Evolutionary conservation across 1,139 yeast genomes (phyloP), one percentile per base, ranked within the genome.

Genomic region (Taiozyma sp.): DNA sequence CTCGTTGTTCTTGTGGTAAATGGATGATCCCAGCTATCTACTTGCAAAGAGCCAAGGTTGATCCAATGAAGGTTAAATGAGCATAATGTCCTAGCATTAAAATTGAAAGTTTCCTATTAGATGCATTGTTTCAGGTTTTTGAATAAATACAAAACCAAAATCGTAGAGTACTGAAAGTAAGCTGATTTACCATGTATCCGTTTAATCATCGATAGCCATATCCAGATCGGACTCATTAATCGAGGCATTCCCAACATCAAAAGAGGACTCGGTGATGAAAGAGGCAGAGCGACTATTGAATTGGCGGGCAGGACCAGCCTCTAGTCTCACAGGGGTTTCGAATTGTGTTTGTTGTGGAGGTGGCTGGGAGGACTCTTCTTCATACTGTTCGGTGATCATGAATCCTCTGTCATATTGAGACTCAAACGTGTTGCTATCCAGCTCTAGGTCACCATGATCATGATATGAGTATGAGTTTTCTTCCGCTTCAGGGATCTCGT

Each of bases 11-110:
- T 52, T 93, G 99, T 70, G 97, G 98, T 3, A 81, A 81, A 61
- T 93, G 99, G 99, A 84, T 93, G 74, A 79, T 90, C 7, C 99
- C 99, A 0, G 96, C 96, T 1, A 79, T 95, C 54, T 91, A 88
- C 66, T 67, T 93, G 48, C 93, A 85, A 65, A 73, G 84, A 42
- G 85, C 92, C 4, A 87, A 89, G 65, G 93, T 89, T 7, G 97
- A 92, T 65, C 81, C 79, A 54, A 75, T 87, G 49, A 65, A 58
- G 45, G 38, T 54, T 50, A 51, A 40, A 32, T 24, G 32, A 43
- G 14, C 12, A 8, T n/a, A 19, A n/a, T 36, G 22, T 36, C 13
- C 13, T 30, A 23, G 14, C 34, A 22, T 38, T 1, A 38, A 16
- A 2, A 29, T 13, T 30, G 13, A 13, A 30, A 14, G 6, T 30